phyloP scores from a whole-genome alignment of 2,329 filamentous ascomycete genomes.

The Aspergillus sclerotialis region DNA sequence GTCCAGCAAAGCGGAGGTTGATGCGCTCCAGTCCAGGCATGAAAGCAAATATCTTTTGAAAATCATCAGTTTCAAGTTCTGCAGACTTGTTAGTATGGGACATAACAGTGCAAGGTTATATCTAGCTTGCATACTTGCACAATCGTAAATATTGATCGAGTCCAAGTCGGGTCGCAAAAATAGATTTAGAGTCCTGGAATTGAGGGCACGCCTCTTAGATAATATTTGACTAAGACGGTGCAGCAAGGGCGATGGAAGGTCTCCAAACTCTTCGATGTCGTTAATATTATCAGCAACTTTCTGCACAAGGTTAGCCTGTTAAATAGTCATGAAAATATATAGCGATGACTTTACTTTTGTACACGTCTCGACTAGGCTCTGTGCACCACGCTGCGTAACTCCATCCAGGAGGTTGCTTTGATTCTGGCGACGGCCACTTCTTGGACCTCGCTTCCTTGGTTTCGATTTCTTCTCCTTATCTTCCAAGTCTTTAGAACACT shows the following conservation, averaged over 20 bases:
- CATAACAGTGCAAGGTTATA: not conserved
- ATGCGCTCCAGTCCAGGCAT: conserved; percentile 63
- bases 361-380: conserved; percentile 48
- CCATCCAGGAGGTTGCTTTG: conserved; percentile 85
- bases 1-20: conserved; percentile 76
- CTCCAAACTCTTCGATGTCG: conserved; percentile 59
- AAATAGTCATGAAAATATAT: not conserved
- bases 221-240: conserved; percentile 57
- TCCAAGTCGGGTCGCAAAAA: conserved; percentile 48
- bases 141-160: conserved; percentile 54
- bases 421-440: conserved; percentile 62
- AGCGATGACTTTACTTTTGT: conserved; percentile 40
- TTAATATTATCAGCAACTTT: conserved; percentile 58
- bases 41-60: conserved; percentile 70
- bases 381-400: conserved; percentile 36
- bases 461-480: conserved; percentile 56
- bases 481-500: conserved; percentile 69
- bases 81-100: conserved; percentile 27
- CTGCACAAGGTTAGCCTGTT: conserved; percentile 20
- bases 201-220: conserved; percentile 56
- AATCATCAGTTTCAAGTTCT: conserved; percentile 68
- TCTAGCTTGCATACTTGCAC: conserved; percentile 41
- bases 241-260: conserved; percentile 51
- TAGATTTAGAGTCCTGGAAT: conserved; percentile 36
- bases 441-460: conserved; percentile 48